Conservation (phyloP, 2,329 filamentous ascomycete genomes). For the Pseudohalonectria lignicola region DNA sequence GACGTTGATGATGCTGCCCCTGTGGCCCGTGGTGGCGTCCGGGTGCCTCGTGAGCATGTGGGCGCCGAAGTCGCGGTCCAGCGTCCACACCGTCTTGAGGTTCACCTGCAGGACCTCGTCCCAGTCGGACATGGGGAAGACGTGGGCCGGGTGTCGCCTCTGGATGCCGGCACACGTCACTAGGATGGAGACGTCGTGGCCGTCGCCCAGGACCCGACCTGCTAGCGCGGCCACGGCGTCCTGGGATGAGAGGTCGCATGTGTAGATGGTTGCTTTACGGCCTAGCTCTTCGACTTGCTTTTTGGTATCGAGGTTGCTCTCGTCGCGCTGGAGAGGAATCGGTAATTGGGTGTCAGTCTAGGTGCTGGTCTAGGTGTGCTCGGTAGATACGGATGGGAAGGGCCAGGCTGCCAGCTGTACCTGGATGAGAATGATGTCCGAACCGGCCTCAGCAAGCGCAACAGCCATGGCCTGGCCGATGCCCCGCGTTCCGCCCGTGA, state of each 20-base stretch:
- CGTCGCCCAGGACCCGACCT: slow-evolving; percentile 8
- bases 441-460: slow-evolving; percentile 5
- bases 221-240: slow-evolving; percentile 1
- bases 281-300: slow-evolving; percentile 4
- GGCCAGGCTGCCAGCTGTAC: too few species aligned
- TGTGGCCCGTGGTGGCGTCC: slow-evolving; percentile 18
- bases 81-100: slow-evolving; percentile 51
- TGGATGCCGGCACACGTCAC: slow-evolving; percentile 61
- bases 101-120: slow-evolving; percentile 47
- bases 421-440: slow-evolving; percentile 6
- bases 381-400: too few species aligned
- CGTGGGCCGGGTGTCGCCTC: slow-evolving; percentile 47
- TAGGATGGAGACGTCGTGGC: slow-evolving; percentile 39
- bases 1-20: slow-evolving; percentile 54
- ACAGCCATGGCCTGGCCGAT: slow-evolving; percentile 6
- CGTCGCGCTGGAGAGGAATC: slow-evolving; percentile 2
- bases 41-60: slow-evolving; percentile 40
- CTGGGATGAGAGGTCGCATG: slow-evolving; percentile 10
- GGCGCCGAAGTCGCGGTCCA: slow-evolving; percentile 48
- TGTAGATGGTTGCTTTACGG: slow-evolving; percentile 9
- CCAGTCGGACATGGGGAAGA: slow-evolving; percentile 55
- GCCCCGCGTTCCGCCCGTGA: slow-evolving; percentile 5
- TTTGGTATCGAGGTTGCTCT: slow-evolving; percentile 4
- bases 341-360: too few species aligned
- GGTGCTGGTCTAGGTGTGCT: too few species aligned